Conservation (phyloP, 129 eudicot species). For the Artemisia annua region DNA sequence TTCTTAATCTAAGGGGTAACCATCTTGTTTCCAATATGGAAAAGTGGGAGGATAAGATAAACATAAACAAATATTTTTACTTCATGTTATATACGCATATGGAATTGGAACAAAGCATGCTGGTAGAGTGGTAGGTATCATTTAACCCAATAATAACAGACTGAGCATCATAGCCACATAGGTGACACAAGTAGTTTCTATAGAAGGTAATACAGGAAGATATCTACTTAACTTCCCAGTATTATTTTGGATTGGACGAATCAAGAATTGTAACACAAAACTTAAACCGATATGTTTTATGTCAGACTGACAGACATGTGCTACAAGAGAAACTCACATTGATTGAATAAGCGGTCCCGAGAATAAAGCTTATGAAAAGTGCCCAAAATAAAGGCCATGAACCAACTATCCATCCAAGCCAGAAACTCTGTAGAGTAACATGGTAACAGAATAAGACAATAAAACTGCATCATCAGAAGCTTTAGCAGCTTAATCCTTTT, state of each 20-base stretch:
- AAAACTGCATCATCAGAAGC: background rate
- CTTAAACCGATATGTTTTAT: constrained; percentile 15
- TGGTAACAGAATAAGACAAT: constrained; percentile 3
- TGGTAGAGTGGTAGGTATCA: no score
- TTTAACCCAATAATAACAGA: no score
- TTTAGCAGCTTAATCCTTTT: background rate
- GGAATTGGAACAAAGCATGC: no score
- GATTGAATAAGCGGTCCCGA: constrained; percentile 93
- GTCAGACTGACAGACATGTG: background rate
- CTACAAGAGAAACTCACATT: constrained; percentile 61
- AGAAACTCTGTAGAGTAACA: constrained; percentile 63
- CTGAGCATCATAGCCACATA: background rate
- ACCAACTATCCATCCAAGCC: constrained; percentile 81
- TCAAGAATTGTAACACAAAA: background rate
- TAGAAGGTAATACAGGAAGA: no score
- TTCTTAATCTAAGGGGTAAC: background rate
- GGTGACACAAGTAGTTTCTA: background rate
- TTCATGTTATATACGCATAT: no score
- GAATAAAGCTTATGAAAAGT: constrained; percentile 81
- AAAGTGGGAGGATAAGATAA: background rate
- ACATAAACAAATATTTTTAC: no score
- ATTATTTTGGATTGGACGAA: background rate
- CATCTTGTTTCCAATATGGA: background rate
- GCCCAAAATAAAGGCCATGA: constrained; percentile 97
- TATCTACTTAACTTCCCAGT: no score